Evolutionary conservation across 2,329 filamentous ascomycete species (phyloP).

Genomic region (Xylaria sp.): DNA sequence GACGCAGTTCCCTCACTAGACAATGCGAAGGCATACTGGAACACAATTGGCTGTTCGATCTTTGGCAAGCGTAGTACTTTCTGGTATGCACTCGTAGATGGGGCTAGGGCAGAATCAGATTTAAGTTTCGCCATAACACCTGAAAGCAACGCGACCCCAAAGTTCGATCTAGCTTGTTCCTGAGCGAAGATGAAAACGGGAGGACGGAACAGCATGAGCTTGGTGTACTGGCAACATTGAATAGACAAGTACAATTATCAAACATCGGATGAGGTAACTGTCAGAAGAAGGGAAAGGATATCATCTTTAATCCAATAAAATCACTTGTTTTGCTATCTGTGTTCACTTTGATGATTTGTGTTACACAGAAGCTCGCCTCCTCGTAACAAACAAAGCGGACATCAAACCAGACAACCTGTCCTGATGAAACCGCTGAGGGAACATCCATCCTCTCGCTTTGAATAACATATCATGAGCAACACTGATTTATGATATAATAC

Average conservation of each 20-base stretch:
- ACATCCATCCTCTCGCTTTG: no score
- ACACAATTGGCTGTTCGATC: conserved; percentile 47
- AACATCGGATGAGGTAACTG: not conserved
- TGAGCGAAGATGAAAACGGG: not conserved
- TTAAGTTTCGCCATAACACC: conserved; percentile 47
- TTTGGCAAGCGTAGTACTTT: conserved; percentile 56
- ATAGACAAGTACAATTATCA: conserved; percentile 10
- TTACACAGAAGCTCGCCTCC: no score
- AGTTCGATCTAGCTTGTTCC: conserved; percentile 43
- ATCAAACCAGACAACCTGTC: not conserved
- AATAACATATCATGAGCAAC: not conserved
- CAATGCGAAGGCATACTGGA: conserved; percentile 49
- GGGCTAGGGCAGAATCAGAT: conserved; percentile 51
- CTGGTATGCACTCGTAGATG: conserved; percentile 67
- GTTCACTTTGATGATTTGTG: no score
- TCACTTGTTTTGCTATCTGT: no score
- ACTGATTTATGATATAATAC: not conserved
- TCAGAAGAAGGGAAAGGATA: not conserved
- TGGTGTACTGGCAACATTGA: not conserved
- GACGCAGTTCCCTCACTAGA: conserved; percentile 46
- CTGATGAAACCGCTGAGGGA: not conserved
- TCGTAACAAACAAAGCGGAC: not conserved
- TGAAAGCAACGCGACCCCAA: conserved; percentile 37
- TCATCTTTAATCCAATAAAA: no score
- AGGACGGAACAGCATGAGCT: not conserved